Evolutionary conservation across 2,329 filamentous ascomycete genomes (phyloP).

Genomic region (Trichoderma simmonsii): DNA sequence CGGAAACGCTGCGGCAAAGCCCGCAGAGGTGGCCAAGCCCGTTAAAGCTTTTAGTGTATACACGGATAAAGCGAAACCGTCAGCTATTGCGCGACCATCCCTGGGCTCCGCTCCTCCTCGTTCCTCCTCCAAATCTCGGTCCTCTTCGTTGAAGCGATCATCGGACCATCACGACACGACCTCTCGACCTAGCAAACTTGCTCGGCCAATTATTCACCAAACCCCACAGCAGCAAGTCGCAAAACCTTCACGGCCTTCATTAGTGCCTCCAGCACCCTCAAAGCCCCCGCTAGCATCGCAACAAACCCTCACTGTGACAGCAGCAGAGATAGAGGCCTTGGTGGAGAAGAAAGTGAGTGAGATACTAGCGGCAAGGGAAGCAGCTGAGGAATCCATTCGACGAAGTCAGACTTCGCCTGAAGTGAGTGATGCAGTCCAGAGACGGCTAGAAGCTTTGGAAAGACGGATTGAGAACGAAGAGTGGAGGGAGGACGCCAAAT

Average conservation of each 20-base stretch:
- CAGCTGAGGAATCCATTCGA: constrained; percentile 42
- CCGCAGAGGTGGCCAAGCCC: constrained; percentile 56
- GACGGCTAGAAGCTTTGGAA: constrained; percentile 78
- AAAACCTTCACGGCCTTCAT: background rate
- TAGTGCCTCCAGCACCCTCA: background rate
- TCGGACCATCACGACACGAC: constrained; percentile 41
- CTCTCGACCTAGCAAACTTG: constrained; percentile 48
- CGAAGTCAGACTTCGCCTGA: constrained; percentile 39
- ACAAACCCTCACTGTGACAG: constrained; percentile 52
- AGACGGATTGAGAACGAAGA: constrained; percentile 70
- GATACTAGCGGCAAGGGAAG: constrained; percentile 71
- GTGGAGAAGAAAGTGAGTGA: constrained; percentile 90
- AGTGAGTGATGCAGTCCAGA: constrained; percentile 75
- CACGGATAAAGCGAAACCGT: constrained; percentile 63
- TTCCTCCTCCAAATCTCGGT: constrained; percentile 33
- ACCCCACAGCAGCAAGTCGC: constrained; percentile 19
- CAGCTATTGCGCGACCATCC: constrained; percentile 32
- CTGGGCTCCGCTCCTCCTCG: constrained; percentile 37
- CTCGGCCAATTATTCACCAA: constrained; percentile 32
- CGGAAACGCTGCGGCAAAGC: constrained; percentile 46
- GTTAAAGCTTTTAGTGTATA: constrained; percentile 85
- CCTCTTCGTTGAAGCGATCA: constrained; percentile 41
- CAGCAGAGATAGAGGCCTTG: constrained; percentile 81
- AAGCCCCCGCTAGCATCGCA: constrained; percentile 26
- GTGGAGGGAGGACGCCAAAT: constrained; percentile 64